Percentiles rank a stretch among this genome's conserved stretches.
Evolutionary conservation across 371 early-diverging fungal genomes (phyloP).

Genomic region (Mucor piriformis): DNA sequence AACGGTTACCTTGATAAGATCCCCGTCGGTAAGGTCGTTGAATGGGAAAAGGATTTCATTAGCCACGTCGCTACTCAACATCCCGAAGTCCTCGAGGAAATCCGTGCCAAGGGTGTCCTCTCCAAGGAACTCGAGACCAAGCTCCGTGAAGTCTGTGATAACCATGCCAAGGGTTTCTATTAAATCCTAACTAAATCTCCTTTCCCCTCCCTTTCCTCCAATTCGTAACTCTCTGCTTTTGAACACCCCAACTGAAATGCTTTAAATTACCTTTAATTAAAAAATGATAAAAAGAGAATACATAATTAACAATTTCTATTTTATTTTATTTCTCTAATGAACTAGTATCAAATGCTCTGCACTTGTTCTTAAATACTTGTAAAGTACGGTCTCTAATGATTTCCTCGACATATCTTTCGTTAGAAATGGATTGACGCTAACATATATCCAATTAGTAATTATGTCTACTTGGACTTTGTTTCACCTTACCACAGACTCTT

Average conservation of each 20-base stretch:
- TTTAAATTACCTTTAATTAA: neutral
- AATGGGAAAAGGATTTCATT: slow-evolving; percentile 89
- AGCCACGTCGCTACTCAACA: slow-evolving; percentile 87
- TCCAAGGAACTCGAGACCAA: slow-evolving; percentile 81
- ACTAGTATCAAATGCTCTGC: slow-evolving; percentile 70
- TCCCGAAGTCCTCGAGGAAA: slow-evolving; percentile 82
- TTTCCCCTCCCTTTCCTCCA: neutral
- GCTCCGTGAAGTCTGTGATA: slow-evolving; percentile 80
- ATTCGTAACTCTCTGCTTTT: neutral
- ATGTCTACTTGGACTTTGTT: no score
- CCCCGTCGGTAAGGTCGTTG: slow-evolving; percentile 83
- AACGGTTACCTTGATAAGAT: slow-evolving; percentile 97
- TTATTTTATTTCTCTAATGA: slow-evolving; percentile 32
- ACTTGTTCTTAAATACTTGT: slow-evolving; percentile 70
- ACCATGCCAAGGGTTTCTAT: slow-evolving; percentile 87
- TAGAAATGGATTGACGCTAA: slow-evolving; percentile 73
- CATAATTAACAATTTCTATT: neutral
- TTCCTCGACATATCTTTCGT: slow-evolving; percentile 72
- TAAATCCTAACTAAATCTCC: slow-evolving; percentile 23
- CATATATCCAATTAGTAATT: no score
- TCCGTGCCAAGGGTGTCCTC: slow-evolving; percentile 80
- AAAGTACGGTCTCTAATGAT: slow-evolving; percentile 73
- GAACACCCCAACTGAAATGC: neutral
- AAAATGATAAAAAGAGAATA: neutral
- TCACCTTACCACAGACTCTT: slow-evolving; percentile 68